Base-by-base conservation (phyloP, 345 rosid species). In the Ricinus communis region DNA sequence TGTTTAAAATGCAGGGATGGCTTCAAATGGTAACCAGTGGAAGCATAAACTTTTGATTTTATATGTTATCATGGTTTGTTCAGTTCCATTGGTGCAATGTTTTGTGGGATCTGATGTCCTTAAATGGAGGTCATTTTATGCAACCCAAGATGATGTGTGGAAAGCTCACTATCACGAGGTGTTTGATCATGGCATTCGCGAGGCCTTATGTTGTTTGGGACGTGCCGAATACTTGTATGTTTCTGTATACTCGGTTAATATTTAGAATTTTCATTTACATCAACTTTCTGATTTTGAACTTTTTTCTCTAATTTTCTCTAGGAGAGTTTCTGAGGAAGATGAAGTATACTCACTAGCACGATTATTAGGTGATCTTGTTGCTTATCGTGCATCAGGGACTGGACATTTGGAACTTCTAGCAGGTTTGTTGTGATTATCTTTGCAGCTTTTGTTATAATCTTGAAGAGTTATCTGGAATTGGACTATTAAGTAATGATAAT, bases 141-240 rank as follows among this genome's bases (percentile, higher is more conserved):
- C 87, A 61, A 85, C 92, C 10, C 83, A 94, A 80, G 95, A 91
- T 83, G 91, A 86, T 82, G 95, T 83, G 30, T 94, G 98, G 98
- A 90, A 86, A 80, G 87, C 91, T 81, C 98, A 94, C 70, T 94
- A 94, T 79, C 84, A 89, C 68, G 96, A 91, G 79, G 90, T 91
- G 56, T 94, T 94, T 86, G 97, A 91, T 80, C 84, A 91, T 77
- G 95, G 96, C 18, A 90, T 91, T 76, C 96, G 96, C n/a, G 97
- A 94, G 82, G 87, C 88, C 66, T 79, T 91, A 83, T 94, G 98
- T 77, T 94, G 98, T 76, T 84, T 91, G 50, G 98, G 96, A 56
- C 95, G 97, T 62, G 68, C 79, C 9, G 80, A 87, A 66, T 94
- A 90, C 79, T 81, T 91, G 98, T 91, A 83, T 63, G 93, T 73